phyloP scores from a whole-genome alignment of 179 eudicot genomes.

The Heliamphora pulchella region DNA sequence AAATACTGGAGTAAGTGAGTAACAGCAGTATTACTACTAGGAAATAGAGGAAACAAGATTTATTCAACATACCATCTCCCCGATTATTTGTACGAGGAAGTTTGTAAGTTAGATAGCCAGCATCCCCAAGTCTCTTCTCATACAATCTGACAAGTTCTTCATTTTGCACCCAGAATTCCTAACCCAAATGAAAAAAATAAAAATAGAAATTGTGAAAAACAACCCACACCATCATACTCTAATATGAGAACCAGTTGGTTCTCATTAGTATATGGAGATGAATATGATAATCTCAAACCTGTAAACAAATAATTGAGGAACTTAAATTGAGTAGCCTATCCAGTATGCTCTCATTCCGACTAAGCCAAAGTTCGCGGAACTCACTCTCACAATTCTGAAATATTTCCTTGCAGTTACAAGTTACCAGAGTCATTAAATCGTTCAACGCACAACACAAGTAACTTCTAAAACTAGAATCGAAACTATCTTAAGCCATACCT shows the following conservation, averaged over 20 bases:
- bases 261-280: not conserved
- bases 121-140: constrained; percentile 53
- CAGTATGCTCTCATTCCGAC: constrained; percentile 51
- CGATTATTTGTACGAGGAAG: constrained; percentile 66
- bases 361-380: constrained; percentile 41
- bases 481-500: constrained; percentile 28
- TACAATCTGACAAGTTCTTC: constrained; percentile 60
- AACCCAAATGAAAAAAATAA: not conserved
- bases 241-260: not conserved
- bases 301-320: constrained; percentile 65
- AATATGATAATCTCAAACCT: constrained; percentile 26
- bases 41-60: not conserved
- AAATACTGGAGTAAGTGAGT: not conserved
- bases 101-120: constrained; percentile 47
- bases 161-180: constrained; percentile 74
- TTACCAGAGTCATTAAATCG: not conserved
- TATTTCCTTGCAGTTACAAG: not conserved
- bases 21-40: not conserved
- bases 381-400: constrained; percentile 45
- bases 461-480: not conserved
- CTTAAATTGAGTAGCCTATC: constrained; percentile 49
- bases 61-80: constrained; percentile 42
- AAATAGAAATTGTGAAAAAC: not conserved
- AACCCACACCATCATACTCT: not conserved
- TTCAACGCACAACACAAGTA: not conserved